Evolutionary conservation across 805 yeast species (phyloP).

Genomic region (Sugiyamaella boreocaroliniensis): DNA sequence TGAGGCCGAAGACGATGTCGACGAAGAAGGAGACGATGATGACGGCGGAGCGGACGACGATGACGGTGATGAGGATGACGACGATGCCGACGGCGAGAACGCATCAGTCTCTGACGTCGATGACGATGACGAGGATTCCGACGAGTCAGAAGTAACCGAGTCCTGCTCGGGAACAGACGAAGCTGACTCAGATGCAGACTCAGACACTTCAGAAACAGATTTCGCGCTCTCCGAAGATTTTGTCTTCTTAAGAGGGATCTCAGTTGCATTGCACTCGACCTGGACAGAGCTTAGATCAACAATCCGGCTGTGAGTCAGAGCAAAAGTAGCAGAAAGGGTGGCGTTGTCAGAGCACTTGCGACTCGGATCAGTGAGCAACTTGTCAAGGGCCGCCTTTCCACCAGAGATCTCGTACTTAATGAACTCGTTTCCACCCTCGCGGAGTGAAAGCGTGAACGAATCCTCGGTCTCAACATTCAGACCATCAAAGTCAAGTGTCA

Average conservation of each 20-base stretch:
- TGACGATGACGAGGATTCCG: background rate
- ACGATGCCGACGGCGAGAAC: background rate
- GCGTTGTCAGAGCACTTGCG: constrained; percentile 12
- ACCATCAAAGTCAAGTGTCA: background rate
- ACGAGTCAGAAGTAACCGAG: background rate
- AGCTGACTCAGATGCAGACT: background rate
- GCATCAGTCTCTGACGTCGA: background rate
- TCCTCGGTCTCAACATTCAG: background rate
- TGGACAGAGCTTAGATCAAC: constrained; percentile 13
- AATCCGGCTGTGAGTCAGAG: constrained; percentile 16
- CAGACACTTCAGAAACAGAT: background rate
- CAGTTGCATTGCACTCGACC: constrained; percentile 7
- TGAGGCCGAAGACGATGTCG: background rate
- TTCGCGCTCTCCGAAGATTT: background rate
- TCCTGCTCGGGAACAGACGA: no score
- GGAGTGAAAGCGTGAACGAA: background rate
- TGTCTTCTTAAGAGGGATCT: background rate
- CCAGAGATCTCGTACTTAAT: constrained; percentile 26
- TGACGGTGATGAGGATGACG: background rate
- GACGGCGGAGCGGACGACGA: background rate
- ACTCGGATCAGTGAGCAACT: constrained; percentile 23
- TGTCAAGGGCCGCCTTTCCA: constrained; percentile 19
- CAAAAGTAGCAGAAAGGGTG: constrained; percentile 13
- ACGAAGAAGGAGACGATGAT: background rate
- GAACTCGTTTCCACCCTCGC: constrained; percentile 35